Conservation (phyloP, 2,329 filamentous ascomycete species). For the Botrytis hyacinthi region DNA sequence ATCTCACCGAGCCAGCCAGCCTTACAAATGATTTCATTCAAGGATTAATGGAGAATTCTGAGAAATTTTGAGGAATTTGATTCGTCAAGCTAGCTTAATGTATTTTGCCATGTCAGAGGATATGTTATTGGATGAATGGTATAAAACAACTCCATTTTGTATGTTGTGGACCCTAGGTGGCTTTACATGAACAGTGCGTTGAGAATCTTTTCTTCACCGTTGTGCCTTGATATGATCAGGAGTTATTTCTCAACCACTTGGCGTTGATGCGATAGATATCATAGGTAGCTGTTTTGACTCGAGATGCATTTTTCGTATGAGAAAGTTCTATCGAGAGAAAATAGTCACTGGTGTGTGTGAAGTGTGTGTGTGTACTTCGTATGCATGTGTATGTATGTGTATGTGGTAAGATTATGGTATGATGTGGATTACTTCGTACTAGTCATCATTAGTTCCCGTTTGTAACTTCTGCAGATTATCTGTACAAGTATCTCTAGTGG, state of each 20-base stretch:
- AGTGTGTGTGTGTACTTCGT: background rate
- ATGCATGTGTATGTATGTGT: background rate
- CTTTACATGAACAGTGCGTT: constrained; percentile 3
- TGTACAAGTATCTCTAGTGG: background rate
- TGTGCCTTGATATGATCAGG: background rate
- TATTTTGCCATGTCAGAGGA: constrained; percentile 21
- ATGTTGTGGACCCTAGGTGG: constrained; percentile 7
- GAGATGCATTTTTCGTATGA: background rate
- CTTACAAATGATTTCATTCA: constrained; percentile 18
- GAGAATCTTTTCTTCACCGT: constrained; percentile 11
- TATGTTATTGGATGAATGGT: background rate
- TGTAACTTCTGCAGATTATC: background rate
- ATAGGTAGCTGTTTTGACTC: background rate
- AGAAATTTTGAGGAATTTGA: background rate
- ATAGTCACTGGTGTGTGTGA: background rate
- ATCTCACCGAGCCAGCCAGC: constrained; percentile 19
- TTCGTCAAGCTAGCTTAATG: constrained; percentile 12
- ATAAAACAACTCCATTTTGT: background rate
- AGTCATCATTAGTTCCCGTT: background rate
- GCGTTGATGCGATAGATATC: constrained; percentile 2
- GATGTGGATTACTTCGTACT: background rate
- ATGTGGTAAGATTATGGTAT: background rate
- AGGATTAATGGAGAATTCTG: constrained; percentile 4
- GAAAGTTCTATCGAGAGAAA: background rate
- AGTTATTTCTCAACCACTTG: background rate